A percentile compares a stretch with the other conserved stretches of the same genome.
These are phyloP conservation scores for Huntiella abstrusa DNA, from an alignment of 2,329 filamentous ascomycete genomes.

Conservation along the genomic window DNA sequence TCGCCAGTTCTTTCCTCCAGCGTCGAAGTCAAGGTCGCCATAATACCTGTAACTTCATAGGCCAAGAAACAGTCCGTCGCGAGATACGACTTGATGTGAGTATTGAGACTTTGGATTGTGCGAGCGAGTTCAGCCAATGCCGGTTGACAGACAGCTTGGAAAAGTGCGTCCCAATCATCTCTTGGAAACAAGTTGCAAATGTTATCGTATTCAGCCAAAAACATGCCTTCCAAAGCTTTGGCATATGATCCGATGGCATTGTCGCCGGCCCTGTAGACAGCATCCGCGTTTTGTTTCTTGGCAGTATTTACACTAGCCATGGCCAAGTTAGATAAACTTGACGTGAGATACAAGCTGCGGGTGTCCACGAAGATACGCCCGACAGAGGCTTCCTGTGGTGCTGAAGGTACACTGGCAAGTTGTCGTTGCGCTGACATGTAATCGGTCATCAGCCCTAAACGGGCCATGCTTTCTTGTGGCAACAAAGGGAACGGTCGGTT, in stretches of 20 bases:
- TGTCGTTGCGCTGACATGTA: conserved; percentile 48
- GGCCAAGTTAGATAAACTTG: conserved; percentile 68
- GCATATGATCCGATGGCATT: conserved; percentile 87
- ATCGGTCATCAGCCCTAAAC: conserved; percentile 59
- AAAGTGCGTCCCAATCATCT: conserved; percentile 66
- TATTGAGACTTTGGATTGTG: conserved; percentile 74
- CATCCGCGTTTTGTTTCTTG: conserved; percentile 63
- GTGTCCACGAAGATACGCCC: conserved; percentile 72
- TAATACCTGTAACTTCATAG: conserved; percentile 86
- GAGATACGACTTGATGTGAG: conserved; percentile 70
- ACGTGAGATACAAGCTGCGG: conserved; percentile 68
- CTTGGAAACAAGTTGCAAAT: conserved; percentile 71
- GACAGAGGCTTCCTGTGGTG: conserved; percentile 46
- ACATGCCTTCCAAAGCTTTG: conserved; percentile 69
- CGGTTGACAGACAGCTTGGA: conserved; percentile 59
- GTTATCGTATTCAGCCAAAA: conserved; percentile 76
- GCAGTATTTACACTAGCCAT: conserved; percentile 69
- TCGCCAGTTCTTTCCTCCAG: conserved; percentile 72
- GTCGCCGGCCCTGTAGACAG: conserved; percentile 70
- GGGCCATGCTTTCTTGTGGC: conserved; percentile 54
- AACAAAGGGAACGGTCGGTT: conserved; percentile 68
- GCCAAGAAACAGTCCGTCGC: conserved; percentile 85
- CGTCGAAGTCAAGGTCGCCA: conserved; percentile 59
- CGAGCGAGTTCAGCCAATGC: conserved; percentile 67
- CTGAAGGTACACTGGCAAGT: conserved; percentile 19